Base-by-base conservation (phyloP, 805 yeast species). In the Kuraishia hungarica region DNA sequence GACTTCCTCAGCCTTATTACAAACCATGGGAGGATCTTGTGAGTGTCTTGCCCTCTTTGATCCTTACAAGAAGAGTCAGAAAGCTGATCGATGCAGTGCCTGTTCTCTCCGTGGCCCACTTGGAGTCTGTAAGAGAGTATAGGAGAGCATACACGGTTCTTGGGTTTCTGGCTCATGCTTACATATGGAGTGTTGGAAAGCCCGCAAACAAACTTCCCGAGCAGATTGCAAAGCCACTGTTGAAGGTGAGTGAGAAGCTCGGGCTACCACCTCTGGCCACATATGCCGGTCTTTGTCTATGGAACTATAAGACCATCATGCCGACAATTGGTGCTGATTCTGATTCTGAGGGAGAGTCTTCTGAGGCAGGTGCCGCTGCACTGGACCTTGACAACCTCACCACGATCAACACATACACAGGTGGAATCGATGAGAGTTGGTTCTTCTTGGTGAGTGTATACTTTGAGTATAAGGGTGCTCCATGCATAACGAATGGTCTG, bases 371-470 rank as follows among this genome's bases (percentile, higher is more conserved):
- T 57, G 58, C 64, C 48, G 59, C 71, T 52, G 61, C 67, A 52
- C 62, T 80, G 77, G 83, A 81, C 58, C 77, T 89, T 50, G 84
- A 86, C 54, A 84, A 86, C 62, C 73, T 92, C 55, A 86, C 91
- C 54, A 86, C 96, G 1, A 80, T 88, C 58, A 82, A 81, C 66
- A 90, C 97, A 0, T 93, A 84, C 67, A 91, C 97, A 0, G 97
- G 97, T 1, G 81, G 90, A 2, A 81, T 85, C 48, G 97, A 92
- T 70, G 98, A 92, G 70, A 81, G 87, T 60, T 92, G 98, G 98
- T 92, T 92, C 67, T 92, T 89, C 68, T 73, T 91, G 57, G 93
- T 92, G 10, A 85, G 94, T 63, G 93, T 90, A 1, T 89, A 83
- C 59, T 89, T 93, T 64, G 98, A 92, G 70, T 78, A 82, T 61